Evolutionary conservation across 306 rosid genomes (phyloP).

Genomic region (Pachyrhizus erosus): DNA sequence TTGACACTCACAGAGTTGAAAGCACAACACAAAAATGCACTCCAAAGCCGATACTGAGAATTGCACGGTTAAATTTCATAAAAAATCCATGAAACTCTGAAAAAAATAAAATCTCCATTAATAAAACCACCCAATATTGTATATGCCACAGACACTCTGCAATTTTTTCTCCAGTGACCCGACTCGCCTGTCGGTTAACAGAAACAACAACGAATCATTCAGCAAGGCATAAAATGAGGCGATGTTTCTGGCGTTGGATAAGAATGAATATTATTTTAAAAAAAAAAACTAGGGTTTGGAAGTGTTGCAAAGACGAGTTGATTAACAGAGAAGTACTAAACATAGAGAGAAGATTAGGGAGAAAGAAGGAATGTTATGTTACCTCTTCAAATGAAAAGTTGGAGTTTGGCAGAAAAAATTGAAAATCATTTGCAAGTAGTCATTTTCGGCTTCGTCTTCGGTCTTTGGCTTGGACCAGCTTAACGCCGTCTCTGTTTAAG

Average conservation of each 20-base stretch:
- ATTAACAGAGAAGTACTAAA: constrained; percentile 7
- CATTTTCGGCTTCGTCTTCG: constrained; percentile 6
- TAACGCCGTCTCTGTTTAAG: constrained; percentile 39
- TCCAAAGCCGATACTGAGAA: constrained; percentile 7
- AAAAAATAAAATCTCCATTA: not conserved
- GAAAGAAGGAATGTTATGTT: not conserved
- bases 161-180: not conserved
- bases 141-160: too few species aligned
- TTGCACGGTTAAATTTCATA: not conserved
- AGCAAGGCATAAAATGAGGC: constrained; percentile 6
- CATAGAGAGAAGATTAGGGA: constrained; percentile 18
- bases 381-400: constrained; percentile 35
- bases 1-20: constrained; percentile 36
- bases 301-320: constrained; percentile 1
- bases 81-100: constrained; percentile 15
- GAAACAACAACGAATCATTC: constrained; percentile 5
- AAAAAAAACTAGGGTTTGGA: constrained; percentile 39
- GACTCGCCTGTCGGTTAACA: not conserved
- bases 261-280: not conserved
- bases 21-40: not conserved
- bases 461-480: not conserved
- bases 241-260: not conserved
- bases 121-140: not conserved
- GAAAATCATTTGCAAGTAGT: not conserved
- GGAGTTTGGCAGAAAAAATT: not conserved